Conservation (phyloP, 441 rosid genomes). For the Arabidopsis lyrata region DNA sequence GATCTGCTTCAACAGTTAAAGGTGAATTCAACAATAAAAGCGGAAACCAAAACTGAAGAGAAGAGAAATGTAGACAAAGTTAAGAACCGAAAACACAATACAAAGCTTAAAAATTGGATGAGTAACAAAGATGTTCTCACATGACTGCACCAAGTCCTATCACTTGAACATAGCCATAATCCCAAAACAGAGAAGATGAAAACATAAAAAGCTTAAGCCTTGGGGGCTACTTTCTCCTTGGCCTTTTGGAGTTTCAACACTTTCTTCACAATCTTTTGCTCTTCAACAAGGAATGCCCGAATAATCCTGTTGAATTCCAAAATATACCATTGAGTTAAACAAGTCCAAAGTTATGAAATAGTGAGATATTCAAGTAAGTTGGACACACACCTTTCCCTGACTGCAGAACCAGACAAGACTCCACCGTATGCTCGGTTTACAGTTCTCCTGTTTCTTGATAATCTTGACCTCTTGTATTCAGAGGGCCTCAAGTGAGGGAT, state of each 20-base stretch:
- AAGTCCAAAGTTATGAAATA: neutral
- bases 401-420: slow-evolving; percentile 68
- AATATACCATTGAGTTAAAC: neutral
- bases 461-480: slow-evolving; percentile 66
- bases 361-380: neutral
- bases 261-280: slow-evolving; percentile 92
- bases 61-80: slow-evolving; percentile 47
- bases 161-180: slow-evolving; percentile 22
- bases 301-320: slow-evolving; percentile 60
- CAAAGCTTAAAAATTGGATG: slow-evolving; percentile 37
- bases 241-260: slow-evolving; percentile 86
- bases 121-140: slow-evolving; percentile 38
- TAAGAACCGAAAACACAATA: slow-evolving; percentile 8
- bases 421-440: slow-evolving; percentile 68
- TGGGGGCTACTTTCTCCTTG: slow-evolving; percentile 71
- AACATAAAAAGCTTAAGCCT: slow-evolving; percentile 52
- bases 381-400: slow-evolving; percentile 60
- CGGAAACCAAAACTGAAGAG: slow-evolving; percentile 48
- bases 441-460: slow-evolving; percentile 63
- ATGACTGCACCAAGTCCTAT: slow-evolving; percentile 27
- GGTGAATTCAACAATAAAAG: neutral
- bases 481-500: slow-evolving; percentile 72
- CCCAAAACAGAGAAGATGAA: slow-evolving; percentile 34
- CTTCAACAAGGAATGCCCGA: slow-evolving; percentile 89
- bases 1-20: neutral